Conservation (phyloP, 2,329 filamentous ascomycete species). For the Xylariales sp. region DNA sequence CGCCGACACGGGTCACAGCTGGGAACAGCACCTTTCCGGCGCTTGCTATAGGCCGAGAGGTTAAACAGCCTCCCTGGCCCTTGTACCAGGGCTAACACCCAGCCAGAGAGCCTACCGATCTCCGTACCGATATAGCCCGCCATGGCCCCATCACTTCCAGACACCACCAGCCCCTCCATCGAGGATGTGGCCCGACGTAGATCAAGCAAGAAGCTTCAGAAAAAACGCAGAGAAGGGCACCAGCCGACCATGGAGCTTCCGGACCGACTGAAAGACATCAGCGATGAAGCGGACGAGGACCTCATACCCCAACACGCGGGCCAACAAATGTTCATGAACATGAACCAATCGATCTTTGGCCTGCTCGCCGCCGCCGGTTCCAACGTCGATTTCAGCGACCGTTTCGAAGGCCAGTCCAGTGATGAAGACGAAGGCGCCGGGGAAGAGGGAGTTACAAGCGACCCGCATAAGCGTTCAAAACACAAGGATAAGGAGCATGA, state of each 20-base stretch:
- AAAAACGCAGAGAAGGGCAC: slow-evolving; percentile 34
- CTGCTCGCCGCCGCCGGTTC: slow-evolving; percentile 87
- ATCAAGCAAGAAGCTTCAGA: slow-evolving; percentile 39
- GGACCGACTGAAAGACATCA: slow-evolving; percentile 44
- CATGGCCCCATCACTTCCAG: slow-evolving; percentile 20
- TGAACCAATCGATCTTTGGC: slow-evolving; percentile 93
- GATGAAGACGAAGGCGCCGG: slow-evolving; percentile 71
- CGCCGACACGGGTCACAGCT: too few species aligned
- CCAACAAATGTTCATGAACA: slow-evolving; percentile 58
- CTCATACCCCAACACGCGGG: slow-evolving; percentile 37
- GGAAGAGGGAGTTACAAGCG: slow-evolving; percentile 64
- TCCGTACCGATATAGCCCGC: too few species aligned
- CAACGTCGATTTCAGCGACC: slow-evolving; percentile 73
- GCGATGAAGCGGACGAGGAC: slow-evolving; percentile 47
- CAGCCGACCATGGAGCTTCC: slow-evolving; percentile 46
- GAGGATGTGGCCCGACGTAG: slow-evolving; percentile 31
- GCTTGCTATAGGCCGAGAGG: too few species aligned
- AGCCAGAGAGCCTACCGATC: too few species aligned
- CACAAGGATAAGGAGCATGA: slow-evolving; percentile 16
- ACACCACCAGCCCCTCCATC: slow-evolving; percentile 16
- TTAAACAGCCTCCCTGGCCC: too few species aligned
- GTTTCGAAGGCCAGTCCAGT: slow-evolving; percentile 75
- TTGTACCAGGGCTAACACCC: too few species aligned
- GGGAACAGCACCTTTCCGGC: too few species aligned
- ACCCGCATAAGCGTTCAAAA: slow-evolving; percentile 12